These are phyloP conservation scores for Epichloe sibirici DNA, from an alignment of 2,329 filamentous ascomycete species.

Conservation along the genomic window DNA sequence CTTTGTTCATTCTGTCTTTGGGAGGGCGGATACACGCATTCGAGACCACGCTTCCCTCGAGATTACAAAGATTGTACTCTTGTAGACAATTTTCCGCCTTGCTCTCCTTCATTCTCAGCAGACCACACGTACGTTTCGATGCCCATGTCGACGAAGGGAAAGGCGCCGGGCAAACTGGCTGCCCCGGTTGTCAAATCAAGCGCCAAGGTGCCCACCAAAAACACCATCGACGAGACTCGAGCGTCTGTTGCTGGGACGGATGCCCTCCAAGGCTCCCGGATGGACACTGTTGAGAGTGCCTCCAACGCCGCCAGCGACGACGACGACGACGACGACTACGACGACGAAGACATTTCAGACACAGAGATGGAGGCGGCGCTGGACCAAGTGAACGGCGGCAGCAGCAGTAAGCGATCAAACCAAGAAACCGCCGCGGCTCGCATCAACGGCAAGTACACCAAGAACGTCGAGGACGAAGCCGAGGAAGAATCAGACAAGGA, in stretches of 20 bases:
- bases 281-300: slow-evolving; percentile 43
- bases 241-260: slow-evolving; percentile 37
- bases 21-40: slow-evolving; percentile 1
- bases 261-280: slow-evolving; percentile 23
- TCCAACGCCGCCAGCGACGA: slow-evolving; percentile 42
- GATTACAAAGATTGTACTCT: background rate
- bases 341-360: slow-evolving; percentile 28
- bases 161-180: slow-evolving; percentile 44
- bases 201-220: slow-evolving; percentile 37
- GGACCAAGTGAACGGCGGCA: slow-evolving; percentile 9
- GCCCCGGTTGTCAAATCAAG: slow-evolving; percentile 40
- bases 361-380: slow-evolving; percentile 20
- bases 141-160: slow-evolving; percentile 49
- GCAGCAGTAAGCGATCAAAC: slow-evolving; percentile 7
- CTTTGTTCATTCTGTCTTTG: background rate
- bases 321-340: slow-evolving; percentile 34
- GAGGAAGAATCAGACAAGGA: slow-evolving; percentile 33
- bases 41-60: background rate
- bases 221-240: slow-evolving; percentile 45
- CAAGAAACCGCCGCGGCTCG: slow-evolving; percentile 6
- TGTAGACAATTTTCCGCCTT: background rate
- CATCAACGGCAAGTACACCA: slow-evolving; percentile 15
- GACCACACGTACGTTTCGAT: slow-evolving; percentile 7
- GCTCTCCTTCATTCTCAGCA: background rate
- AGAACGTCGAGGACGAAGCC: slow-evolving; percentile 16